Base-by-base conservation (phyloP, 352 stramenopile species). In the Phytophthora syringae region DNA sequence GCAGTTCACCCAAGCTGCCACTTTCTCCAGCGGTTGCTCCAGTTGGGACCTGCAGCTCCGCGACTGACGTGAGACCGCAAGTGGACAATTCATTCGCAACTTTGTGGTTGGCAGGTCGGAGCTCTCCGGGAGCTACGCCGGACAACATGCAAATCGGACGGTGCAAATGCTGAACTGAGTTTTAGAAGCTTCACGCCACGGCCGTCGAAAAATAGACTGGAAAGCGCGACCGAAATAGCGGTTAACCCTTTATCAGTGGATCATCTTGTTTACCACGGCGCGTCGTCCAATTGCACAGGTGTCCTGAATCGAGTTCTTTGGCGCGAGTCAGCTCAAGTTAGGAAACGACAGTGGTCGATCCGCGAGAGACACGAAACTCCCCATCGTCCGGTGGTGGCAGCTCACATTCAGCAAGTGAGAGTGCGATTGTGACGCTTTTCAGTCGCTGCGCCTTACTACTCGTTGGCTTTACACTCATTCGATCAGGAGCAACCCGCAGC, bases 71-170 rank as follows among this genome's bases (percentile, higher is more conserved):
- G 4, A 50, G 43, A 18, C 15, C 28, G 18, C 62, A 54, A 15
- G 48, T n/a, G 13, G 55, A 53, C n/a, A n/a, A n/a, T n/a, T n/a
- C n/a, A n/a, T n/a, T n/a, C n/a, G n/a, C n/a, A 25, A 44, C 49
- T 6, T 27, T 10, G 21, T 59, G 25, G 15, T 72, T 67, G 43
- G 30, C 18, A 18, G 47, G 16, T 54, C 5, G 37, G 12, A 18
- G 7, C 16, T 50, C 45, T 59, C 25, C 39, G 12, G 59, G 51
- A 56, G 59, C 49, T 27, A 69, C 59, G 27, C 52, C 40, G 24
- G 59, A 60, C 65, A 73, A 27, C 65, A 73, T 73, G n/a, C n/a
- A n/a, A n/a, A n/a, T n/a, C n/a, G n/a, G n/a, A n/a, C 21, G 28
- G 7, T 36, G 56, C 22, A 62, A 22, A n/a, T n/a, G n/a, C n/a